These are phyloP conservation scores for Suillus decipiens DNA, from an alignment of 768 basidiomycete species.

Conservation along the genomic window DNA sequence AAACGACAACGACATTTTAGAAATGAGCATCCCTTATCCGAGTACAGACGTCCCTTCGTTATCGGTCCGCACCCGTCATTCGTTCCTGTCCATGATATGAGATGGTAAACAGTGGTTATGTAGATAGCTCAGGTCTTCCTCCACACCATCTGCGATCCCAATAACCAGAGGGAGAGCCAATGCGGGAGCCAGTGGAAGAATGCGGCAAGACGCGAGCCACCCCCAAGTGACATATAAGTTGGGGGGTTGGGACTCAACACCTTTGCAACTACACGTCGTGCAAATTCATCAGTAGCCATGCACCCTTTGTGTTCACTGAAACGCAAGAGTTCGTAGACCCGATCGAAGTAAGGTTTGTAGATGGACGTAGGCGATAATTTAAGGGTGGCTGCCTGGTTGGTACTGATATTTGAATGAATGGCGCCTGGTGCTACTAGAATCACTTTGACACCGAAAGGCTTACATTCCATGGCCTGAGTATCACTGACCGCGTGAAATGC, in stretches of 20 bases:
- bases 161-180: conserved; percentile 19
- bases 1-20: no score
- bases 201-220: conserved; percentile 30
- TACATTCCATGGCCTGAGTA: no score
- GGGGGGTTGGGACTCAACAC: conserved; percentile 51
- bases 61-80: neutral
- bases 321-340: conserved; percentile 56
- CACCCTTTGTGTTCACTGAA: conserved; percentile 49
- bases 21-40: no score
- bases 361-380: conserved; percentile 51
- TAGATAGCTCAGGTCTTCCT: neutral
- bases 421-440: no score
- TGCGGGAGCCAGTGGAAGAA: conserved; percentile 28
- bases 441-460: no score
- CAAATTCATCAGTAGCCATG: conserved; percentile 56
- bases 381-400: conserved; percentile 48
- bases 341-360: conserved; percentile 55
- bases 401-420: conserved; percentile 58
- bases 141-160: conserved; percentile 8
- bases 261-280: conserved; percentile 49
- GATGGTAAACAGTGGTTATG: no score
- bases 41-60: neutral
- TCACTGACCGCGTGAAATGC: no score
- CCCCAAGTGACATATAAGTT: conserved; percentile 52
- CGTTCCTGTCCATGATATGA: neutral